Evolutionary conservation across 2,329 filamentous ascomycete species (phyloP).

Genomic region (Sporothrix pseudoabietina): DNA sequence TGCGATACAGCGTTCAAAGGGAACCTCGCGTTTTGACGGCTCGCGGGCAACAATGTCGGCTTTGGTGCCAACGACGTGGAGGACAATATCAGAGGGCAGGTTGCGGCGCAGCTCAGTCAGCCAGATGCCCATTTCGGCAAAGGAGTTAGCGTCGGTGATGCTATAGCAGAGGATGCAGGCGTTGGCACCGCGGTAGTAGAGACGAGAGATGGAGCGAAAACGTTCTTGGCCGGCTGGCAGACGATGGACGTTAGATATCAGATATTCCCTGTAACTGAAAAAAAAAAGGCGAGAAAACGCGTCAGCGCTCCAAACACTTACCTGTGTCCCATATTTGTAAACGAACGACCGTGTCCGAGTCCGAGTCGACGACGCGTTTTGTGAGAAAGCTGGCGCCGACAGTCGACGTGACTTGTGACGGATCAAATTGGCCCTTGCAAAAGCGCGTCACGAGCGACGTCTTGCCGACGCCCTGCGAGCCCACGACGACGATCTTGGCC

Average conservation of each 20-base stretch:
- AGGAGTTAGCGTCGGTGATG: conserved; percentile 83
- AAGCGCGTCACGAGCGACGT: conserved; percentile 77
- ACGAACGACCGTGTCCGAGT: conserved; percentile 84
- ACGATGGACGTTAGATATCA: background rate
- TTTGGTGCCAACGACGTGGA: conserved; percentile 95
- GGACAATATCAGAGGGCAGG: conserved; percentile 73
- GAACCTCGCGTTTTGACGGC: conserved; percentile 75
- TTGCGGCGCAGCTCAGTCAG: conserved; percentile 81
- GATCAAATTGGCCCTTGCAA: conserved; percentile 71
- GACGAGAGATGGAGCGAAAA: conserved; percentile 88
- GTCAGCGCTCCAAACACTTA: conserved; percentile 37
- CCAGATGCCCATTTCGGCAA: conserved; percentile 91
- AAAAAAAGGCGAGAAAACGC: background rate
- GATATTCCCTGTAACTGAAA: background rate
- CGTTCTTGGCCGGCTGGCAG: conserved; percentile 81
- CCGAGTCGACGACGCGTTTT: conserved; percentile 77
- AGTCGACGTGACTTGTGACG: conserved; percentile 66
- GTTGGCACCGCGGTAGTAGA: conserved; percentile 96
- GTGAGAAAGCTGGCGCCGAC: conserved; percentile 79
- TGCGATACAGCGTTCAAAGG: conserved; percentile 92
- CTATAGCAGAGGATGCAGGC: conserved; percentile 93
- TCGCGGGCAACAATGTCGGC: conserved; percentile 87
- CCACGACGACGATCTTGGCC: conserved; percentile 79
- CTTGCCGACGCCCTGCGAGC: conserved; percentile 78
- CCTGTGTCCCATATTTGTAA: conserved; percentile 95